Evolutionary conservation across 106 monocot species (phyloP).

Genomic region (Platanthera zijinensis): DNA sequence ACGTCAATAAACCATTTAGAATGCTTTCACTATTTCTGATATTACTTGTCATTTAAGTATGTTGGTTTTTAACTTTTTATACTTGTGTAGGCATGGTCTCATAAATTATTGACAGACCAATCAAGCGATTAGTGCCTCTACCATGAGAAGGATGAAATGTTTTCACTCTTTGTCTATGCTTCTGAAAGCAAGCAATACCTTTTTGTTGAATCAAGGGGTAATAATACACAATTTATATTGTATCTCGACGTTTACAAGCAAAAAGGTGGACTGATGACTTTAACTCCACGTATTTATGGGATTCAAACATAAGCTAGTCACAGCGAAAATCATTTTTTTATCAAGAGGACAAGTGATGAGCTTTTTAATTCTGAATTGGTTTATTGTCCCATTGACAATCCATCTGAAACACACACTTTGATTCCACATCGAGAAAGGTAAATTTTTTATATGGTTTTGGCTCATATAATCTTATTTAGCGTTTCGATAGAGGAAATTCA

Average conservation of each 20-base stretch:
- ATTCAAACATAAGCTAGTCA: conserved; percentile 77
- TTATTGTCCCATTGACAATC: conserved; percentile 60
- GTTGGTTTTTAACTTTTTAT: not conserved
- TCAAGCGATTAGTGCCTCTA: conserved; percentile 83
- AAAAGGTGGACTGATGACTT: conserved; percentile 46
- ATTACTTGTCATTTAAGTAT: not conserved
- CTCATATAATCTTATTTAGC: not conserved
- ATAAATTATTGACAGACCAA: conserved; percentile 70
- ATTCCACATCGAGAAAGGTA: conserved; percentile 95
- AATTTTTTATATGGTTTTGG: not conserved
- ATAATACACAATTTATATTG: conserved; percentile 69
- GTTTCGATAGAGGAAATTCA: too few relatives aligned
- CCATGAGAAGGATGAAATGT: conserved; percentile 96
- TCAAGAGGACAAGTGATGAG: conserved; percentile 72
- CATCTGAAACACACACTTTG: conserved; percentile 43
- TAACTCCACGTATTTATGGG: conserved; percentile 69
- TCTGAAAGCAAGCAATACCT: conserved; percentile 90
- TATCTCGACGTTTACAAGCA: conserved; percentile 54
- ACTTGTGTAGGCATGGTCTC: conserved; percentile 68
- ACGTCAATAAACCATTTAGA: not conserved
- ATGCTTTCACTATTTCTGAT: not conserved
- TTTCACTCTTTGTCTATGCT: too few relatives aligned
- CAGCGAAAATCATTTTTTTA: conserved; percentile 86
- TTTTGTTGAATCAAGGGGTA: conserved; percentile 84
- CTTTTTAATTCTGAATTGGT: conserved; percentile 90